These are phyloP conservation scores for Metschnikowia lachancei DNA, from an alignment of 805 yeast genomes.

Conservation along the genomic window DNA sequence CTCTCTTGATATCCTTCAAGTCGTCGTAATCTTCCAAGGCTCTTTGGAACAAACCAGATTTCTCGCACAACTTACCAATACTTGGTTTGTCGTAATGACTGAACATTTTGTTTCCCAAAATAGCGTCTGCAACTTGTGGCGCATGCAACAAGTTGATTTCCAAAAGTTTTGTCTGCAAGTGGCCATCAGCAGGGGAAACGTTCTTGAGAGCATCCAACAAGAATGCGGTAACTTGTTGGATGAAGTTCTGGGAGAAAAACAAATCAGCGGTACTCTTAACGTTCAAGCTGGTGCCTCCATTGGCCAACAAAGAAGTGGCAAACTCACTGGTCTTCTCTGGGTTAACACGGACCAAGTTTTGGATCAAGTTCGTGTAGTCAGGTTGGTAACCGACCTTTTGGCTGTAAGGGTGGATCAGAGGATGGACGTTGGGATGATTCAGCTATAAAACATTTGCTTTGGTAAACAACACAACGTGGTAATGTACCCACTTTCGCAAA, in stretches of 20 bases:
- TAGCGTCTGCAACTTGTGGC: slow-evolving; percentile 99
- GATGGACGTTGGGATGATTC: too few species aligned
- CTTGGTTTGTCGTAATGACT: slow-evolving; percentile 92
- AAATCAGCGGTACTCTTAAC: slow-evolving; percentile 88
- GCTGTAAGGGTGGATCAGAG: too few species aligned
- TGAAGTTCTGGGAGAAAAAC: slow-evolving; percentile 87
- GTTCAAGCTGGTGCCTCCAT: slow-evolving; percentile 62
- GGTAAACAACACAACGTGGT: too few species aligned
- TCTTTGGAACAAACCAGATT: slow-evolving; percentile 92
- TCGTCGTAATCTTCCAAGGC: slow-evolving; percentile 96
- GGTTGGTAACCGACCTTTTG: slow-evolving; percentile 86
- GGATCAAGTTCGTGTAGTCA: slow-evolving; percentile 84
- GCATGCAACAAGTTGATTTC: slow-evolving; percentile 93
- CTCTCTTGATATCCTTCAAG: slow-evolving; percentile 92
- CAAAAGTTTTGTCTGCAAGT: slow-evolving; percentile 87
- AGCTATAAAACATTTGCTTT: too few species aligned
- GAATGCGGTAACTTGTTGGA: slow-evolving; percentile 98
- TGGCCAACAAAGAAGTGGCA: slow-evolving; percentile 76
- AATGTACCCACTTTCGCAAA: too few species aligned
- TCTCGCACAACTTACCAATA: slow-evolving; percentile 88
- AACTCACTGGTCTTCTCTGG: slow-evolving; percentile 99
- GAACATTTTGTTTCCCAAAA: slow-evolving; percentile 92
- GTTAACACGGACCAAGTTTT: slow-evolving; percentile 83
- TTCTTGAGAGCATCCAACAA: slow-evolving; percentile 91
- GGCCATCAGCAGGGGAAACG: slow-evolving; percentile 92